phyloP scores from a whole-genome alignment of 23 red algal genomes.

The Agarophyton chilense region DNA sequence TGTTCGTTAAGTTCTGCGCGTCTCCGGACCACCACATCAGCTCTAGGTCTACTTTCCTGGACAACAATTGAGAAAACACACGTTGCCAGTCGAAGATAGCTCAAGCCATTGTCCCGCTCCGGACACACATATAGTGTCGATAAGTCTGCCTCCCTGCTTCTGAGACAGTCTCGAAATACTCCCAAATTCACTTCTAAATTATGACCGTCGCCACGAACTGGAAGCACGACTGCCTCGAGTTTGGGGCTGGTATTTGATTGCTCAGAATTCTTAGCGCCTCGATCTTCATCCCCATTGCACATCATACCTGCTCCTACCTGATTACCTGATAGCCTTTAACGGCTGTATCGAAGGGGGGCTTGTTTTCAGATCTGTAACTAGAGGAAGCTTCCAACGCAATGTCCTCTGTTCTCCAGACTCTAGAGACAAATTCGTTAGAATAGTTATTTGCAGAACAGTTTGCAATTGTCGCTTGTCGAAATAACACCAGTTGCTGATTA shows the following conservation, averaged over 20 bases:
- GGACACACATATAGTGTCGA: background rate
- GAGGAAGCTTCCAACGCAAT: too few species aligned
- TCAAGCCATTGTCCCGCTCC: constrained; percentile 22
- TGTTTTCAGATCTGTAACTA: too few species aligned
- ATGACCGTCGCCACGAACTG: background rate
- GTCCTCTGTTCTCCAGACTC: too few species aligned
- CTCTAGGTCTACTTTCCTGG: constrained; percentile 13
- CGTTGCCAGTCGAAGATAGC: constrained; percentile 45
- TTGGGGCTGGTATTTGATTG: background rate
- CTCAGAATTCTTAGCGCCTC: background rate
- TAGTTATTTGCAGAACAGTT: too few species aligned
- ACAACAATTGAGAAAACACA: constrained; percentile 51
- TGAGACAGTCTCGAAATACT: background rate
- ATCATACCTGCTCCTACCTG: background rate
- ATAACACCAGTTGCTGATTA: too few species aligned
- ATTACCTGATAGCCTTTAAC: too few species aligned
- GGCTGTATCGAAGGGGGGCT: too few species aligned
- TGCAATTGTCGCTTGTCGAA: too few species aligned
- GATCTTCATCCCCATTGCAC: background rate
- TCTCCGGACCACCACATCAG: constrained; percentile 40
- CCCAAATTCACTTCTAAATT: constrained; percentile 1
- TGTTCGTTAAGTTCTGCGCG: background rate
- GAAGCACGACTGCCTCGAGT: background rate
- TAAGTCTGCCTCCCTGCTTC: background rate
- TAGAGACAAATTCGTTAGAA: too few species aligned